phyloP scores from a whole-genome alignment of 106 monocot genomes.

The Iris macrosiphon region DNA sequence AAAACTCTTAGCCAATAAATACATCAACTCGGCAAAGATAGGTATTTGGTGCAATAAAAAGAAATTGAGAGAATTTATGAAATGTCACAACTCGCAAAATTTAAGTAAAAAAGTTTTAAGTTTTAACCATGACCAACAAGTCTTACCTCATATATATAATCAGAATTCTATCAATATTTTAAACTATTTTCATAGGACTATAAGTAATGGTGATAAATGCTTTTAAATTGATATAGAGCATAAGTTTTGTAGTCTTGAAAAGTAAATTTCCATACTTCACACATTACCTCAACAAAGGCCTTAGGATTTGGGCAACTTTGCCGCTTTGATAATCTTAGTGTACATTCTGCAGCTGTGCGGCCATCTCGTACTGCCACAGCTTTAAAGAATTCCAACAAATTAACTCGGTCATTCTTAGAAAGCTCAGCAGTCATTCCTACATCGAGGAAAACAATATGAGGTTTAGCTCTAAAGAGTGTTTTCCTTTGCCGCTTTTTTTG shows the following conservation, averaged over 20 bases:
- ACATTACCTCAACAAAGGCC: constrained; percentile 25
- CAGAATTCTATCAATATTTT: no score
- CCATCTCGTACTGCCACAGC: constrained; percentile 22
- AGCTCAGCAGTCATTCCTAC: constrained; percentile 31
- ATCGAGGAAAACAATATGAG: constrained; percentile 22
- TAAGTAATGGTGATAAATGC: no score
- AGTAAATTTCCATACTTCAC: background rate
- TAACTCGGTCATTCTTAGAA: constrained; percentile 12
- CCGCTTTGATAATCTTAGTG: constrained; percentile 19
- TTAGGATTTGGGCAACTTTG: constrained; percentile 20
- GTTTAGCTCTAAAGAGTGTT: constrained; percentile 15
- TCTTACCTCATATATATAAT: no score
- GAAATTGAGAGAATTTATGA: no score
- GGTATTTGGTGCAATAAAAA: no score
- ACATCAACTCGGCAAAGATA: no score
- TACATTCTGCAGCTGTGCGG: constrained; percentile 19
- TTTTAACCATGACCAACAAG: no score
- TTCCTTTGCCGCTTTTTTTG: constrained; percentile 4
- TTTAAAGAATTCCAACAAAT: constrained; percentile 23
- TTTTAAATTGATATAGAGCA: no score
- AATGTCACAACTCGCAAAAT: no score
- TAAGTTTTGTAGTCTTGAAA: background rate
- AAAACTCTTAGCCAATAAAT: no score
- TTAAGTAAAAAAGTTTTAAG: no score
- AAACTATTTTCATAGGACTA: no score